phyloP scores from a whole-genome alignment of 352 stramenopile species.

The Phytophthora quininea region DNA sequence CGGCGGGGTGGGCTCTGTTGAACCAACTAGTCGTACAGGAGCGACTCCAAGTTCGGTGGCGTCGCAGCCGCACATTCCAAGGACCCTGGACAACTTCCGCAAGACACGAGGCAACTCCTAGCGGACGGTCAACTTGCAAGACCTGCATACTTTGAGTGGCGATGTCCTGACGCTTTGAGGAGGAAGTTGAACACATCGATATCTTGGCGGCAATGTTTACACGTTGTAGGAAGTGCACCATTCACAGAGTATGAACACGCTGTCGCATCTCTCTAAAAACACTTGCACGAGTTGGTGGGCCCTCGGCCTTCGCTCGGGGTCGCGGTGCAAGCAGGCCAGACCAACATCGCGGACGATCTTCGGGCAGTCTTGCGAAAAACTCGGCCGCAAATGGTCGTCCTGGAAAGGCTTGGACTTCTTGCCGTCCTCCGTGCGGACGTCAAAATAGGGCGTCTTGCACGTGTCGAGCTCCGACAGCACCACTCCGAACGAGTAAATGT shows the following conservation, averaged over 20 bases:
- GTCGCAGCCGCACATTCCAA: too few relatives aligned
- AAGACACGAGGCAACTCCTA: too few relatives aligned
- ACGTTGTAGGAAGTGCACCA: too few relatives aligned
- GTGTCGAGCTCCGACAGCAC: slow-evolving; percentile 46
- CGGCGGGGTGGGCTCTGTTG: too few relatives aligned
- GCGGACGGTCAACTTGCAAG: too few relatives aligned
- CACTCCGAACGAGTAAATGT: slow-evolving; percentile 49
- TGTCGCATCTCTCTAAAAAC: slow-evolving; percentile 14
- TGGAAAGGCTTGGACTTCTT: slow-evolving; percentile 42
- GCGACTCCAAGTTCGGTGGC: too few relatives aligned
- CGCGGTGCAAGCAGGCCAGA: slow-evolving; percentile 15
- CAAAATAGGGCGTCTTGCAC: slow-evolving; percentile 31
- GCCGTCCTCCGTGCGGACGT: slow-evolving; percentile 22
- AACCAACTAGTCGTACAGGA: too few relatives aligned
- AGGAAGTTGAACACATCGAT: not conserved
- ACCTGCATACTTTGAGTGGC: slow-evolving; percentile 17
- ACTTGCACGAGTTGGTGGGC: slow-evolving; percentile 22
- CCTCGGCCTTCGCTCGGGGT: slow-evolving; percentile 14
- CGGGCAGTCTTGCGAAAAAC: slow-evolving; percentile 49
- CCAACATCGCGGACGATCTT: slow-evolving; percentile 27
- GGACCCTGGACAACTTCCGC: too few relatives aligned
- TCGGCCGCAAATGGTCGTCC: slow-evolving; percentile 43
- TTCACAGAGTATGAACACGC: not conserved
- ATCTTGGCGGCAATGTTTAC: not conserved
- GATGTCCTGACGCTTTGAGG: not conserved